Percentiles rank a stretch among this genome's conserved stretches.
These are phyloP conservation scores for Silybum marianum DNA, from an alignment of 129 eudicot species.

Conservation along the genomic window DNA sequence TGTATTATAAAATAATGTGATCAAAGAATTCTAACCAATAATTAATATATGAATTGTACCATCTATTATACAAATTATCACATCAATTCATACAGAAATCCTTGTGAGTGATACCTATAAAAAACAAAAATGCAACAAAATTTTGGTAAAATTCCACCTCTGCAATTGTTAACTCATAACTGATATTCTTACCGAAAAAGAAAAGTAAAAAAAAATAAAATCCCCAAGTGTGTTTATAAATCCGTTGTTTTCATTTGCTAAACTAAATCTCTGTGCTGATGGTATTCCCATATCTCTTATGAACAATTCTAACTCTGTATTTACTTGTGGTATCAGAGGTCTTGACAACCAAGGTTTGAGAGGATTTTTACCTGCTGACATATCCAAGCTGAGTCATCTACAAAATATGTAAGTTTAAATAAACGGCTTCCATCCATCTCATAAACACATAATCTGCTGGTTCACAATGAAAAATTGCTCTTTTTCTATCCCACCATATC, in stretches of 20 bases:
- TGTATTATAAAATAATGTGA: neutral
- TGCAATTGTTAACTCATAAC: neutral
- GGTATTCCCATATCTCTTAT: constrained; percentile 3
- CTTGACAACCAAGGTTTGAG: constrained; percentile 92
- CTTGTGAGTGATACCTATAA: neutral
- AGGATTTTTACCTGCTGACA: constrained; percentile 80
- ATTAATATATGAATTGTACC: neutral
- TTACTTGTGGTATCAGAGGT: constrained; percentile 55
- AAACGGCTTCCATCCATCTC: neutral
- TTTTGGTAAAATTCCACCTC: neutral
- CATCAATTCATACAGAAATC: neutral
- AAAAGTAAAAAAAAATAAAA: neutral
- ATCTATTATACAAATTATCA: neutral
- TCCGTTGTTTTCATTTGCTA: neutral
- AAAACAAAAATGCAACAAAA: neutral
- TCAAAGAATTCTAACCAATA: neutral
- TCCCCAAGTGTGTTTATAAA: neutral
- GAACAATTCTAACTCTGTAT: neutral
- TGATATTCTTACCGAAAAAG: neutral
- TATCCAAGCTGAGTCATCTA: constrained; percentile 72
- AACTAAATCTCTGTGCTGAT: constrained; percentile 3
- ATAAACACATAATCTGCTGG: neutral
- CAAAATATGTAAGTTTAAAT: constrained; percentile 73
- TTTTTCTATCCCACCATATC: neutral
- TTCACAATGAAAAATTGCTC: neutral